Base-by-base conservation (phyloP, 1,284 basidiomycete genomes). In the Microbotryum violaceum region DNA sequence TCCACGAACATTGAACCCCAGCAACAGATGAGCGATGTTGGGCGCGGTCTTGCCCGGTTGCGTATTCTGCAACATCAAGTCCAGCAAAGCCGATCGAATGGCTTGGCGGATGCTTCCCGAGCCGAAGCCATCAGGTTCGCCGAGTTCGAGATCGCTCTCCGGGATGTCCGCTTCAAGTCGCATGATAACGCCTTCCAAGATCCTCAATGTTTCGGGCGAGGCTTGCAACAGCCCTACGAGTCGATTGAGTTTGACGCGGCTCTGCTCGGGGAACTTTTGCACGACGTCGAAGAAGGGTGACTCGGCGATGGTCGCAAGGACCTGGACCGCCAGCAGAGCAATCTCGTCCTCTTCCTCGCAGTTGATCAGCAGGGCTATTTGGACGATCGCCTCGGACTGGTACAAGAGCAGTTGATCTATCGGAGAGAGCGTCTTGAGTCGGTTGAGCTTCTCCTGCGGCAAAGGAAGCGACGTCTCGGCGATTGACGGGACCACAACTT, bases 21-120 rank as follows among this genome's bases (percentile, higher is more conserved):
- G 81, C 10, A 98, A 78, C 75, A 91, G 88, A 77, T 97, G 91
- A 0, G 88, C 88, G 44, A 97, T 74, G 70, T 94, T 97, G 18
- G 93, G 91, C 61, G 85, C 89, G 0, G 84, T 75, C 12, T 81
- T 76, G 50, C 80, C 80, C 0, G 76, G 74, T n/a, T 82, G 77
- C 0, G 92, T 93, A 65, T 88, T 88, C 58, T 83, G 83, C 49
- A 91, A 82, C 61, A 99, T 79, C 12, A 98, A 79, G 67, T 94
- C 87, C 53, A 98, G 82, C n/a, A 91, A 85, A 0, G 88, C 84
- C 3, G 87, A 77, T 42, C 89, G 80, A 53, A 88, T 88, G 0
- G 87, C 84, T 68, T 90, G 87, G 6, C 82, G 79, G 1, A 88
- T 77, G 12, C 70, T 56, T 12, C 65, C 55, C 85, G 62, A 51